phyloP scores from a whole-genome alignment of 805 yeast genomes.

The Candida parachauliodes region DNA sequence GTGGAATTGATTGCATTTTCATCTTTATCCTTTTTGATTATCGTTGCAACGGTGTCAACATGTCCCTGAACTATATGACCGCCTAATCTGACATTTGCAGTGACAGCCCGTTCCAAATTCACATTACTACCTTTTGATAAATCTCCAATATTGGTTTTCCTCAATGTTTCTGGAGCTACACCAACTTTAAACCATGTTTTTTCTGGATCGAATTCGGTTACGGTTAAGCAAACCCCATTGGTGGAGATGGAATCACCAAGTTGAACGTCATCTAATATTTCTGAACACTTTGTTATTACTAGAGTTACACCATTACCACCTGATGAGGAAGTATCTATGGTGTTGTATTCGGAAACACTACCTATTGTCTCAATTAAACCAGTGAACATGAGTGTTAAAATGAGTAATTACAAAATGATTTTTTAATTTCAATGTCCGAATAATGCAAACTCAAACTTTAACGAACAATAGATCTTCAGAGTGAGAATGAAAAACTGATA shows the following conservation, averaged over 20 bases:
- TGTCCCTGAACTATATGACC: constrained; percentile 99
- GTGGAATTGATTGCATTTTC: constrained; percentile 75
- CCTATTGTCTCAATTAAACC: constrained; percentile 91
- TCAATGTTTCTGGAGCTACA: constrained; percentile 85
- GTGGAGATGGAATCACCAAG: constrained; percentile 92
- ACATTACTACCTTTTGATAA: constrained; percentile 60
- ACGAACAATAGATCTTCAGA: too few species aligned
- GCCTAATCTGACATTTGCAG: constrained; percentile 81
- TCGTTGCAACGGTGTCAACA: constrained; percentile 81
- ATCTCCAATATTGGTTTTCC: constrained; percentile 70
- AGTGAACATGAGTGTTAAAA: constrained; percentile 66
- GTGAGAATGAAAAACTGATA: too few species aligned
- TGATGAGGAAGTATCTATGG: constrained; percentile 44
- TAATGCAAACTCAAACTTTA: not conserved
- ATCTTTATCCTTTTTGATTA: constrained; percentile 53
- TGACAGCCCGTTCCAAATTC: constrained; percentile 89
- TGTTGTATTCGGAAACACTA: constrained; percentile 46
- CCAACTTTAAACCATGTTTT: constrained; percentile 75
- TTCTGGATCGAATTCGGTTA: constrained; percentile 64
- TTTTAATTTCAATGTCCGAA: not conserved
- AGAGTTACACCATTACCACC: constrained; percentile 78
- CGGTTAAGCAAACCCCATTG: constrained; percentile 90
- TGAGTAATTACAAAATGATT: not conserved
- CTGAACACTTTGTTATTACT: constrained; percentile 56
- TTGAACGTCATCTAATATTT: constrained; percentile 74